Evolutionary conservation across 257 asterid genomes (phyloP).

Genomic region (Marsdenia floribunda): DNA sequence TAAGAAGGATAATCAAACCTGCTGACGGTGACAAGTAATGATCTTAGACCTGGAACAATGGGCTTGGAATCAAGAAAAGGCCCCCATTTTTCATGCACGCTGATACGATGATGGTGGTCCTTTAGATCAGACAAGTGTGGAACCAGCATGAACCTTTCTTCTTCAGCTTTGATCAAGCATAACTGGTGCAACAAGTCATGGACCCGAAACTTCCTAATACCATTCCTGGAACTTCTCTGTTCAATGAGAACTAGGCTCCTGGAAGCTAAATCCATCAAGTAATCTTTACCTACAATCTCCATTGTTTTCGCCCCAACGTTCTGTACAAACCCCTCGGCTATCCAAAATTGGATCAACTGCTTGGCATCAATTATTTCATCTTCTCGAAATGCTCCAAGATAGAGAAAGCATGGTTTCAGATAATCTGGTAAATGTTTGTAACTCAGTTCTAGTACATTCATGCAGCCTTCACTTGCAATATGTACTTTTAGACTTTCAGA

Average conservation of each 20-base stretch:
- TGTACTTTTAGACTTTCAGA: background rate
- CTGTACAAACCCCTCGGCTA: background rate
- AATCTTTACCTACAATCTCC: too few species aligned
- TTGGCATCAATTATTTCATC: background rate
- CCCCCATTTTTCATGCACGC: background rate
- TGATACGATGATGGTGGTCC: background rate
- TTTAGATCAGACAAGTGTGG: background rate
- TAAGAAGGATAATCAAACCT: background rate
- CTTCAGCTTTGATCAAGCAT: background rate
- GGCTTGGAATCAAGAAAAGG: background rate
- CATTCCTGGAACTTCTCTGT: too few species aligned
- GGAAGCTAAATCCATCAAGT: too few species aligned
- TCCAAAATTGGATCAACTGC: conserved; percentile 6
- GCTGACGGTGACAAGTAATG: background rate
- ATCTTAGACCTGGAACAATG: background rate
- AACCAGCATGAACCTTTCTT: background rate
- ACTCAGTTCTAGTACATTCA: conserved; percentile 4
- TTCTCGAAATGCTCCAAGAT: too few species aligned
- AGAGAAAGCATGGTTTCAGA: too few species aligned
- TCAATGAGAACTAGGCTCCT: too few species aligned
- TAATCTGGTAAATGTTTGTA: background rate
- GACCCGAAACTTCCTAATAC: background rate
- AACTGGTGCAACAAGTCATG: background rate
- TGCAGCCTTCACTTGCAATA: background rate
- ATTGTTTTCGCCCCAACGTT: too few species aligned